Evolutionary conservation across 495 filamentous ascomycete genomes (phyloP).

Genomic region (Aspergillus ostianus): DNA sequence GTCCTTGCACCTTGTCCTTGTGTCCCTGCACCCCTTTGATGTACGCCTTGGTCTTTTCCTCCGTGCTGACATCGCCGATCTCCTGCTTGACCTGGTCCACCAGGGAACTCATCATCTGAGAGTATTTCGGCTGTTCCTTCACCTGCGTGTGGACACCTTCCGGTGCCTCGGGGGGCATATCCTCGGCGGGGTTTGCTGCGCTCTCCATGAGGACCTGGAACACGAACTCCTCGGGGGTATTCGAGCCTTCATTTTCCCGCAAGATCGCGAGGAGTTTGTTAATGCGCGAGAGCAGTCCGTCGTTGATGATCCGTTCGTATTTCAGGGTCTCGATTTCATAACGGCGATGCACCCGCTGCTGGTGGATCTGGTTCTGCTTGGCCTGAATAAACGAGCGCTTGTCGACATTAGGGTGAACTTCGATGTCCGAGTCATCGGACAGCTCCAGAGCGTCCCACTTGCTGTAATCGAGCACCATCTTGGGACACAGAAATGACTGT

Average conservation of each 20-base stretch:
- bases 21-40: constrained; percentile 73
- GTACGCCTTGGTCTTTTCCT: constrained; percentile 68
- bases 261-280: constrained; percentile 70
- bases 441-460: constrained; percentile 97
- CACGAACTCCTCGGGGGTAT: constrained; percentile 74
- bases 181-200: constrained; percentile 65
- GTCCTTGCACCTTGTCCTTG: constrained; percentile 66
- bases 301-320: constrained; percentile 92
- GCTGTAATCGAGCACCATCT: constrained; percentile 91
- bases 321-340: constrained; percentile 87
- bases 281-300: constrained; percentile 81
- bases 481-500: constrained; percentile 23
- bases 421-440: constrained; percentile 95
- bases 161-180: constrained; percentile 69
- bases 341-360: constrained; percentile 77
- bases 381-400: constrained; percentile 98
- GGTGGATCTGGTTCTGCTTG: constrained; percentile 95
- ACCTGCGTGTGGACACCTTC: constrained; percentile 75
- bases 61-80: constrained; percentile 64
- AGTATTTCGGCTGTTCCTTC: constrained; percentile 77
- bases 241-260: constrained; percentile 64
- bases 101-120: constrained; percentile 90
- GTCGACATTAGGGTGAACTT: constrained; percentile 98
- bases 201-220: constrained; percentile 85
- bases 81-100: constrained; percentile 93